Base-by-base conservation (phyloP, 1,284 basidiomycete species). In the Tranzscheliella williamsii region DNA sequence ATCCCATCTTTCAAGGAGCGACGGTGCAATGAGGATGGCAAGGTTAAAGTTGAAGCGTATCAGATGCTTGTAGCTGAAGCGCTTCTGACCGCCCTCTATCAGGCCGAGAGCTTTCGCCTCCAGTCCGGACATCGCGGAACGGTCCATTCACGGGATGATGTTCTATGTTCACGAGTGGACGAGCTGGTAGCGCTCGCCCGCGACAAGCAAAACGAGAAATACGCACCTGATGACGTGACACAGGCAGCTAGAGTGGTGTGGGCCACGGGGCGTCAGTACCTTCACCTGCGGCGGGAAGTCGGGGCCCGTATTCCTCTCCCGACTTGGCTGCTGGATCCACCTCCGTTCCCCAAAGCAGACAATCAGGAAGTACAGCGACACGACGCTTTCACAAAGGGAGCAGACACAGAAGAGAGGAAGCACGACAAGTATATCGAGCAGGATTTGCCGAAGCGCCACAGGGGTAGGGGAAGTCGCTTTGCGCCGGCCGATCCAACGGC, bases 71-170 rank as follows among this genome's bases (percentile, higher is more conserved):
- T n/a, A n/a, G 43, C 36, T 7, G 51, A 61, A n/a, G 57, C 57
- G 2, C 47, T 61, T 7, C 38, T 61, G 5, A 24, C 29, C 2
- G 41, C 41, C 2, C 34, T 51, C 17, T 24, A 52, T 13, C 27
- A 36, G 2, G 49, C 44, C 30, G 32, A 38, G n/a, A 16, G 31
- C 4, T 51, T 34, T 12, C 31, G 36, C 21, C 11, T 7, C 13
- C 16, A 8, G 24, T n/a, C 29, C n/a, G 27, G 27, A 11, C 11
- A 9, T 11, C 9, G 27, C n/a, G 27, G 27, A 9, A 29, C 9
- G 11, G 27, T 29, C 11, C 9, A 11, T 29, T 11, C 27, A 29
- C 9, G 27, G 27, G 27, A 29, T 29, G 11, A 29, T 29, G 27
- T n/a, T n/a, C 11, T n/a, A 29, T 11, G 27, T 11, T 11, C 27